phyloP scores from a whole-genome alignment of 164 flowering plant genomes.

The Sedum album region DNA sequence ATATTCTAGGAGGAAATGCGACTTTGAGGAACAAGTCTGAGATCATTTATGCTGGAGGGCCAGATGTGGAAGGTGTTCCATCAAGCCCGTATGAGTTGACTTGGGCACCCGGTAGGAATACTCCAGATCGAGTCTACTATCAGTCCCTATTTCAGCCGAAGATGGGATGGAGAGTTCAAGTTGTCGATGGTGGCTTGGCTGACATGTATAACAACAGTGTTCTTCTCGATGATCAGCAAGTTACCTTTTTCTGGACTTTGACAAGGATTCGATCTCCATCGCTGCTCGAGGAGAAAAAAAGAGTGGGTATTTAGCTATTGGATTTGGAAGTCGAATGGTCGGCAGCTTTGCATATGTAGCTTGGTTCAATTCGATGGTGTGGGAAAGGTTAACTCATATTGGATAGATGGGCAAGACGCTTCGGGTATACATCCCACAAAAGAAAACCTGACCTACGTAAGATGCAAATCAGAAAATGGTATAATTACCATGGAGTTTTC shows the following conservation, averaged over 20 bases:
- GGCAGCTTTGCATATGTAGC: slow-evolving; percentile 91
- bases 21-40: slow-evolving; percentile 66
- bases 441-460: slow-evolving; percentile 77
- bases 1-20: slow-evolving; percentile 88
- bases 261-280: slow-evolving; percentile 60
- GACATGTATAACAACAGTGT: slow-evolving; percentile 95
- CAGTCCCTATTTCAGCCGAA: slow-evolving; percentile 64
- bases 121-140: slow-evolving; percentile 86
- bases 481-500: slow-evolving; percentile 90
- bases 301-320: slow-evolving; percentile 90
- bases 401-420: slow-evolving; percentile 88
- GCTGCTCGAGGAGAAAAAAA: slow-evolving; percentile 93
- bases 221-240: slow-evolving; percentile 92
- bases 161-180: slow-evolving; percentile 98
- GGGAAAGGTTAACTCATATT: slow-evolving; percentile 73
- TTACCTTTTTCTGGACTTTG: slow-evolving; percentile 82
- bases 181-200: slow-evolving; percentile 92
- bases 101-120: slow-evolving; percentile 89
- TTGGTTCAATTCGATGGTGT: slow-evolving; percentile 67
- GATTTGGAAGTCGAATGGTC: slow-evolving; percentile 83
- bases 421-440: slow-evolving; percentile 58
- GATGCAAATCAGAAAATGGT: slow-evolving; percentile 88
- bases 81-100: slow-evolving; percentile 73
- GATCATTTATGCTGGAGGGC: slow-evolving; percentile 81
- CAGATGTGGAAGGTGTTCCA: slow-evolving; percentile 73